phyloP scores from a whole-genome alignment of 1,284 basidiomycete species.

The Apiotrichum mycotoxinovorans region DNA sequence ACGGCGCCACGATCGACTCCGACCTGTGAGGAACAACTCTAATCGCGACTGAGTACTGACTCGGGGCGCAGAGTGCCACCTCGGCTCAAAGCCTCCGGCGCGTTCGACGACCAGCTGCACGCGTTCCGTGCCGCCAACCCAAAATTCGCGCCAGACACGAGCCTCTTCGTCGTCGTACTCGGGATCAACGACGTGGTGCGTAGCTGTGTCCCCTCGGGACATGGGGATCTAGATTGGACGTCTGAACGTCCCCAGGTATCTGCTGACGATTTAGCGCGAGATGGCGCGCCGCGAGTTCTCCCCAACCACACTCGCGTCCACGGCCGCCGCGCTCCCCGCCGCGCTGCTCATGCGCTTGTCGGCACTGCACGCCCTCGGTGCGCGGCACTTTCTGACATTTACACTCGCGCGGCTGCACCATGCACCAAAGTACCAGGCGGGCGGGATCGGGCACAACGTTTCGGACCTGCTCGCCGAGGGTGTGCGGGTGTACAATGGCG shows the following conservation, averaged over 20 bases:
- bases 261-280: no score
- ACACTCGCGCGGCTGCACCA: background rate
- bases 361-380: background rate
- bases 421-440: background rate
- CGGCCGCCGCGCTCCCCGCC: background rate
- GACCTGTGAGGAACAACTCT: slow-evolving; percentile 3
- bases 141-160: no score
- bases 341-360: background rate
- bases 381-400: slow-evolving; percentile 3
- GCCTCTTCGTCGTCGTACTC: slow-evolving; percentile 22
- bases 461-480: background rate
- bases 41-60: background rate
- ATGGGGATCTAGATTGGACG: no score
- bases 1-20: slow-evolving; percentile 21
- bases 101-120: slow-evolving; percentile 18
- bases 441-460: slow-evolving; percentile 5
- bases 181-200: slow-evolving; percentile 18
- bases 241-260: no score
- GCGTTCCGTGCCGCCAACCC: slow-evolving; percentile 9
- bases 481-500: background rate
- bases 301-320: background rate
- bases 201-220: no score
- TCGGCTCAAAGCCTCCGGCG: slow-evolving; percentile 19
- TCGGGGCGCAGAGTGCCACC: slow-evolving; percentile 21
- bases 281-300: slow-evolving; percentile 7